Evolutionary conservation across 2,329 filamentous ascomycete species (phyloP).

Genomic region (Aspergillus candidus): DNA sequence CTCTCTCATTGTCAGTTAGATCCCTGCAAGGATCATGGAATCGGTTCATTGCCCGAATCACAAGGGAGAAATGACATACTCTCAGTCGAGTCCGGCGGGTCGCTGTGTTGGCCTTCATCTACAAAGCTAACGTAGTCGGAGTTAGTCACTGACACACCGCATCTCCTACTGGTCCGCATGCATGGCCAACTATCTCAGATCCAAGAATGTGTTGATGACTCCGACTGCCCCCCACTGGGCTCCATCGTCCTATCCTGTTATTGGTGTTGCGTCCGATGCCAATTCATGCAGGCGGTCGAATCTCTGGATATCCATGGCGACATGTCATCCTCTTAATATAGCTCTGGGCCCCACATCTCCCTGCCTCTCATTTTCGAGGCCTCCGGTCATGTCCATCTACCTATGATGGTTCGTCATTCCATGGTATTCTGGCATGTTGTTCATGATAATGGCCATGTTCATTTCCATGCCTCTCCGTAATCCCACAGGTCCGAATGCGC

Average conservation of each 20-base stretch:
- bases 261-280: constrained; percentile 16
- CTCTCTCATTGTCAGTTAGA: neutral
- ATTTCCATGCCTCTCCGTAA: too few species aligned
- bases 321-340: constrained; percentile 21
- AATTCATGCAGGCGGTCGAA: constrained; percentile 15
- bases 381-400: neutral
- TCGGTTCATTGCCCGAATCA: constrained; percentile 1
- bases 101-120: constrained; percentile 16
- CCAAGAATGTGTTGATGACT: neutral
- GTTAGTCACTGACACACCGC: constrained; percentile 11
- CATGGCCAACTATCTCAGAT: constrained; percentile 19
- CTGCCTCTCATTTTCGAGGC: constrained; percentile 8
- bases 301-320: constrained; percentile 17
- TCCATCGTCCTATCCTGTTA: constrained; percentile 8
- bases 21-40: constrained; percentile 5
- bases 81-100: constrained; percentile 8
- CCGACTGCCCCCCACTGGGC: constrained; percentile 16
- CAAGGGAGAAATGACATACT: constrained; percentile 1
- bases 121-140: constrained; percentile 5
- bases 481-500: too few species aligned
- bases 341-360: constrained; percentile 16
- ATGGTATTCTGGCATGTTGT: too few species aligned
- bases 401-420: too few species aligned
- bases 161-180: constrained; percentile 14
- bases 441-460: too few species aligned